Percentiles rank a stretch among this genome's conserved stretches.
Conservation (phyloP, 305 asterid species). For the Fraxinus platypoda region DNA sequence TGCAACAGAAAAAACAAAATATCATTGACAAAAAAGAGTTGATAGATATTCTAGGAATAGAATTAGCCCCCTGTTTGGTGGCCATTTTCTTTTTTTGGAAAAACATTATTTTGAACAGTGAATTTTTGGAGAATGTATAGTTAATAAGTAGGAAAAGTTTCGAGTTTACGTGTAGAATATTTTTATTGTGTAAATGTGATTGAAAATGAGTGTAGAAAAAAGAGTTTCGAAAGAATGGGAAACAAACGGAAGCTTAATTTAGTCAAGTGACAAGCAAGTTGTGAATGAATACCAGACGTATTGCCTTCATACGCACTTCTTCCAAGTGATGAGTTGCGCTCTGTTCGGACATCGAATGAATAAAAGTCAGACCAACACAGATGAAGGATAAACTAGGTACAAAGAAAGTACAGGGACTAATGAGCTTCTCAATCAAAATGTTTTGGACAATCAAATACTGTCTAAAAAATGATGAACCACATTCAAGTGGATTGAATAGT, state of each 20-base stretch:
- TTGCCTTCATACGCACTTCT: constrained; percentile 98
- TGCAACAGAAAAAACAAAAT: constrained; percentile 32
- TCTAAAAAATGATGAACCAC: background rate
- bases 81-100: background rate
- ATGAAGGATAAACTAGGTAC: constrained; percentile 11
- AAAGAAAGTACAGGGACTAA: background rate
- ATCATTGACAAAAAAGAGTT: constrained; percentile 17
- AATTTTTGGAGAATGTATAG: background rate
- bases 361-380: constrained; percentile 31
- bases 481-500: background rate
- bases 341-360: constrained; percentile 37
- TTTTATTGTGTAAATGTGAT: background rate
- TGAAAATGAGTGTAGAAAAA: background rate
- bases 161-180: background rate
- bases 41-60: constrained; percentile 11
- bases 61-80: background rate
- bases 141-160: background rate
- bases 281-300: constrained; percentile 74
- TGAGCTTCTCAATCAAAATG: constrained; percentile 14
- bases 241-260: background rate
- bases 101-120: too few species aligned
- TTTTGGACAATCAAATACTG: constrained; percentile 13
- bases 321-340: constrained; percentile 87
- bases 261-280: constrained; percentile 23
- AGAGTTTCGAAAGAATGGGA: background rate